Conservation (phyloP, 192 early-diverging fungal species). For the Jimgerdemannia lactiflua region DNA sequence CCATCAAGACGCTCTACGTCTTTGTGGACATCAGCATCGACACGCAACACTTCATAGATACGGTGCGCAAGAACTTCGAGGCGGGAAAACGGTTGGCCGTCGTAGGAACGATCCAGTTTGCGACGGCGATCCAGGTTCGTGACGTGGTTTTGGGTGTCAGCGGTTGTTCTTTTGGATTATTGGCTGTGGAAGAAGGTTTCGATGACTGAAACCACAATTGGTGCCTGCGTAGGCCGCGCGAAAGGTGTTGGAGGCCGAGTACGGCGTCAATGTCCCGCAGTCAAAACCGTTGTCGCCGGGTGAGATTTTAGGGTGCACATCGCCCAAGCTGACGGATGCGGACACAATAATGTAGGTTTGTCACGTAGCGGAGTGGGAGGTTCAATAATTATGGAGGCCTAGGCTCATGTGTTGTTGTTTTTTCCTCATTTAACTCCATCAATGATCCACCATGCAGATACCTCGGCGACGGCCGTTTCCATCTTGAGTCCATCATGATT, state of each 20-base stretch:
- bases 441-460: slow-evolving; percentile 36
- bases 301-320: slow-evolving; percentile 95
- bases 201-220: background rate
- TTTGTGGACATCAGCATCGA: slow-evolving; percentile 99
- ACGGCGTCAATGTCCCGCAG: slow-evolving; percentile 81
- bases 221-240: slow-evolving; percentile 40
- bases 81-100: slow-evolving; percentile 69
- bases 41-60: slow-evolving; percentile 87
- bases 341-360: slow-evolving; percentile 69
- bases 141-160: slow-evolving; percentile 10
- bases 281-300: slow-evolving; percentile 93
- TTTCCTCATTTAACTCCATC: background rate
- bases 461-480: slow-evolving; percentile 95
- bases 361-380: background rate
- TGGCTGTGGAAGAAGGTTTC: too few relatives aligned
- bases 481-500: slow-evolving; percentile 99
- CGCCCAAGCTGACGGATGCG: slow-evolving; percentile 73
- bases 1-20: slow-evolving; percentile 94
- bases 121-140: slow-evolving; percentile 75
- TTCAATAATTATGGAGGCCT: background rate
- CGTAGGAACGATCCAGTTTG: slow-evolving; percentile 96
- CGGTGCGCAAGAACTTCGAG: slow-evolving; percentile 85
- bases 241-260: slow-evolving; percentile 57
- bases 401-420: slow-evolving; percentile 5
- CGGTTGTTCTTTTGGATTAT: background rate